Conservation (phyloP, 2,329 filamentous ascomycete species). For the Saccharata proteae region DNA sequence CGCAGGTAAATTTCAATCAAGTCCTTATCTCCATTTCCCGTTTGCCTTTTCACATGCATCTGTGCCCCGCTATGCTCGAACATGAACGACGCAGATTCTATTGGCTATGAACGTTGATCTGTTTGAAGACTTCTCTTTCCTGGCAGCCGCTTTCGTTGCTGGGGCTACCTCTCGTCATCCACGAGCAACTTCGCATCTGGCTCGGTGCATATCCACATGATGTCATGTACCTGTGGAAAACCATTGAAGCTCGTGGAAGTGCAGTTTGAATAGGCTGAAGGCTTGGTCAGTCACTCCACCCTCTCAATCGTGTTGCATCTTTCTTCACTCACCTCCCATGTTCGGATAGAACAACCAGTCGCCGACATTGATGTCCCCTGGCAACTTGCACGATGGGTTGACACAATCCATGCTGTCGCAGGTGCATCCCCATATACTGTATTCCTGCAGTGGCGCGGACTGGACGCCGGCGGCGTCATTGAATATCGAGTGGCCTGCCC, state of each 20-base stretch:
- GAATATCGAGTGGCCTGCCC: slow-evolving; percentile 42
- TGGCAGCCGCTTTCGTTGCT: no score
- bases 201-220: slow-evolving; percentile 86
- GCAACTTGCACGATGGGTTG: slow-evolving; percentile 60
- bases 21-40: no score
- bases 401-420: slow-evolving; percentile 94
- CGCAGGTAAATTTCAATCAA: no score
- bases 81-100: no score
- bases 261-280: slow-evolving; percentile 73
- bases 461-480: slow-evolving; percentile 35
- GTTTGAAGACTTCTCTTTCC: no score
- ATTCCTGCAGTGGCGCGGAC: slow-evolving; percentile 23
- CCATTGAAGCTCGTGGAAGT: slow-evolving; percentile 91
- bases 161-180: no score
- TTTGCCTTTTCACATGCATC: no score
- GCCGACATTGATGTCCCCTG: slow-evolving; percentile 65
- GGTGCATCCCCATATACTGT: slow-evolving; percentile 90
- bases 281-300: neutral
- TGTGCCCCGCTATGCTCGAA: no score
- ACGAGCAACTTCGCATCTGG: slow-evolving; percentile 64
- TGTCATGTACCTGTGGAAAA: slow-evolving; percentile 75
- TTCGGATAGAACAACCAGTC: slow-evolving; percentile 95
- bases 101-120: no score
- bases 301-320: neutral
- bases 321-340: slow-evolving; percentile 59